Conservation (phyloP, 2,329 filamentous ascomycete genomes). For the Clonostachys sp. region DNA sequence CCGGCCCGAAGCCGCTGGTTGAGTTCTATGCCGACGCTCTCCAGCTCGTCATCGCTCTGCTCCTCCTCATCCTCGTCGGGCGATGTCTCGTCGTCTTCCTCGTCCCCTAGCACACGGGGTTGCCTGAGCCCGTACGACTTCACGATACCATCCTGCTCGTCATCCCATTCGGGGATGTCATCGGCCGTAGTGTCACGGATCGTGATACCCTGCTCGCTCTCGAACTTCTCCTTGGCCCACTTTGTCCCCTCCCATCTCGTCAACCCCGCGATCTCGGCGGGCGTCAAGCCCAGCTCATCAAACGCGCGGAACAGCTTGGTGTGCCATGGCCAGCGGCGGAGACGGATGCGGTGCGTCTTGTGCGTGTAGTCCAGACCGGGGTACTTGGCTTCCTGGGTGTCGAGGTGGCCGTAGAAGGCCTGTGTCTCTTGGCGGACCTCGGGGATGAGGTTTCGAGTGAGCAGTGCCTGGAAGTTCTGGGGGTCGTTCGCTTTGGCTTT, state of each 20-base stretch:
- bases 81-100: conserved; percentile 18
- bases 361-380: conserved; percentile 76
- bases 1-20: conserved; percentile 63
- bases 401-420: conserved; percentile 74
- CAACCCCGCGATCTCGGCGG: conserved; percentile 63
- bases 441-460: conserved; percentile 66
- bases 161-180: conserved; percentile 59
- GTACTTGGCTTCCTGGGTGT: conserved; percentile 76
- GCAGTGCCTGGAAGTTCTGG: conserved; percentile 64
- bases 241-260: conserved; percentile 82
- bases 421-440: conserved; percentile 78
- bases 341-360: conserved; percentile 69
- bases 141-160: conserved; percentile 12
- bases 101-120: conserved; percentile 6
- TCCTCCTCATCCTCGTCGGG: conserved; percentile 32
- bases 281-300: conserved; percentile 63
- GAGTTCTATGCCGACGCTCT: conserved; percentile 55
- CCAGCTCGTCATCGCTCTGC: conserved; percentile 45
- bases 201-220: conserved; percentile 65
- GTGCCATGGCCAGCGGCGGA: conserved; percentile 74
- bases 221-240: conserved; percentile 78
- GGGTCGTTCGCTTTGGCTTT: conserved; percentile 64
- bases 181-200: conserved; percentile 71
- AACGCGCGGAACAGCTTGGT: conserved; percentile 72
- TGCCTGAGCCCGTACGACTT: conserved; percentile 8